Evolutionary conservation across 164 flowering plant species (phyloP), one percentile per base, ranked within the genome.

Genomic region (Pachysandra terminalis): DNA sequence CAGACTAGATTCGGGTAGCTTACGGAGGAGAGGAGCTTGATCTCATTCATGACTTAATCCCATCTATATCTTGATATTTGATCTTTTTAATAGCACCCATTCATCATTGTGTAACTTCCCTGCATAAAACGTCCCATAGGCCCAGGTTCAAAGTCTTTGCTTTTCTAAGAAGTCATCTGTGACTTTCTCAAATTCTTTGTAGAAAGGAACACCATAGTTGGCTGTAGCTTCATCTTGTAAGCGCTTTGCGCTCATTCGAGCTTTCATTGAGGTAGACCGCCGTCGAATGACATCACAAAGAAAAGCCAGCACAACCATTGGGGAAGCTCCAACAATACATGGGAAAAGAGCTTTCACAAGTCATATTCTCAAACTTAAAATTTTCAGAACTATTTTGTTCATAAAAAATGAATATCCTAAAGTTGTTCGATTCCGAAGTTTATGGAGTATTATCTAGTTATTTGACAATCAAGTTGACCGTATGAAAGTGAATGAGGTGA

Each of bases 91-190:
- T 74, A 22, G 98, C 98, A 9, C 96, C 87, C 81, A 86, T 27
- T 80, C 75, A 9, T 80, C 86, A 62, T 71, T 79, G 67, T 81
- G 75, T 27, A 94, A 83, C 59, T 84, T 88, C 26, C 91, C 98
- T 0, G 85, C 83, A 56, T 94, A 94, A 12, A 94, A 97, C 1
- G 95, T 89, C 2, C 93, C 98, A 62, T 81, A 91, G 13, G 93
- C 96, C 16, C 98, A 97, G 14, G 80, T 86, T 67, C 98, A 97
- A 4, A 91, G 80, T 68, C 82, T 75, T 26, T 84, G 81, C 15
- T 82, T 79, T 16, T 82, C 90, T 0, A 93, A 85, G 79, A 94
- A 94, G 64, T 73, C 12, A 40, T 78, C 71, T 0, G 98, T 94
- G 66, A 97, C 93, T 74, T 67, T 83, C 73, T 91, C 90, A 1